Conservation (phyloP, 176 grass and related monocot species). For the Zoysia pacifica region DNA sequence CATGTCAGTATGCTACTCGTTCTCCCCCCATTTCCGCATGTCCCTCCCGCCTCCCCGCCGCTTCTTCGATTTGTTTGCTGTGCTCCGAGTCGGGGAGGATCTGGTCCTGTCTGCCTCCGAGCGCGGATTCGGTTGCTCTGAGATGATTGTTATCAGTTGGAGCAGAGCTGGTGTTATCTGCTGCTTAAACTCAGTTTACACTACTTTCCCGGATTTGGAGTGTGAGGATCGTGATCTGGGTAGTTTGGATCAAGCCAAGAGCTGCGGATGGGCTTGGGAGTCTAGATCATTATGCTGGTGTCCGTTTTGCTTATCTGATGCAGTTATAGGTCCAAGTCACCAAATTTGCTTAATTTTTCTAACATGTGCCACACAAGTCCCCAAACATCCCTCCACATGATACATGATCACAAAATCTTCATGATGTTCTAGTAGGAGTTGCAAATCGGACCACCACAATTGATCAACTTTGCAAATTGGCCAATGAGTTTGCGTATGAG, state of each 20-base stretch:
- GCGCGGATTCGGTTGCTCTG: background rate
- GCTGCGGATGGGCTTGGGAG: background rate
- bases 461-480: background rate
- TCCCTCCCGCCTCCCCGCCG: background rate
- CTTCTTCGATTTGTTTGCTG: constrained; percentile 24
- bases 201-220: background rate
- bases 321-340: background rate
- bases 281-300: background rate
- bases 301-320: constrained; percentile 6
- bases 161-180: background rate
- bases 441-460: background rate
- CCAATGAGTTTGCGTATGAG: background rate
- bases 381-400: background rate
- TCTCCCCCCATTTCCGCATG: no score
- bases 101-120: no score
- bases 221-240: background rate
- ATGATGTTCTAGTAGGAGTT: background rate
- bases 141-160: background rate
- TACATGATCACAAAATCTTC: background rate
- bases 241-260: constrained; percentile 3
- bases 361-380: background rate
- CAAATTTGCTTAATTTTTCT: constrained; percentile 1
- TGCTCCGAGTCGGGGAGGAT: background rate
- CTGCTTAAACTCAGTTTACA: background rate
- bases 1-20: no score